Evolutionary conservation across 1,284 basidiomycete species (phyloP).

Genomic region (Tylopilus sp.): DNA sequence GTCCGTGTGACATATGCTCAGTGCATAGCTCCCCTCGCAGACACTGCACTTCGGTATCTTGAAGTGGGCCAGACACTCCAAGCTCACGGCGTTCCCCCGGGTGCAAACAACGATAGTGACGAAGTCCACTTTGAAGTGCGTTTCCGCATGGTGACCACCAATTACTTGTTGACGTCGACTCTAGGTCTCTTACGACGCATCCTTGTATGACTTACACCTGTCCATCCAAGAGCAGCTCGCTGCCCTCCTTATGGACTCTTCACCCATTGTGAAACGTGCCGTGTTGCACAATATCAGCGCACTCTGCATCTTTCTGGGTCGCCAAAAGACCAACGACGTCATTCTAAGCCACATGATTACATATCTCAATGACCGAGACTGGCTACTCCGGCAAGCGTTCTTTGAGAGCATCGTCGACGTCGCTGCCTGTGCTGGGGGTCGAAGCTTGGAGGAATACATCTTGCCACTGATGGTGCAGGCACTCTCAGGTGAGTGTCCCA

Average conservation of each 20-base stretch:
- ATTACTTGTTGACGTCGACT: conserved; percentile 8
- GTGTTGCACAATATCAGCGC: conserved; percentile 80
- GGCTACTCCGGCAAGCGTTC: conserved; percentile 88
- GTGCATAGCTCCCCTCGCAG: conserved; percentile 81
- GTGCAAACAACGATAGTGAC: conserved; percentile 50
- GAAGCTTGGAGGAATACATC: conserved; percentile 85
- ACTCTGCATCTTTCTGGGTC: conserved; percentile 90
- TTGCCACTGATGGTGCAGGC: conserved; percentile 94
- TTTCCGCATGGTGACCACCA: background rate
- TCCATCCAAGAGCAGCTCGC: conserved; percentile 88
- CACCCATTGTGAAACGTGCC: conserved; percentile 74
- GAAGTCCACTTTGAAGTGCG: conserved; percentile 72
- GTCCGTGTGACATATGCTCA: conserved; percentile 90
- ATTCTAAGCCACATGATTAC: conserved; percentile 98
- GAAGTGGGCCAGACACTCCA: conserved; percentile 92
- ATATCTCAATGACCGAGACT: conserved; percentile 94
- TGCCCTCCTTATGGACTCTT: conserved; percentile 71
- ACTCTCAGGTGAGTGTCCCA: conserved; percentile 66
- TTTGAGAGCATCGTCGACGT: conserved; percentile 96
- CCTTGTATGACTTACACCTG: conserved; percentile 81
- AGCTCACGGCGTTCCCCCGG: conserved; percentile 64
- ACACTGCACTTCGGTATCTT: conserved; percentile 81
- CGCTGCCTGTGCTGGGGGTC: conserved; percentile 85
- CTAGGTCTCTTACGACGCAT: conserved; percentile 85
- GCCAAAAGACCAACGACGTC: conserved; percentile 92